Evolutionary conservation across 371 early-diverging fungal genomes (phyloP).

Genomic region (Capillidium heterosporum): DNA sequence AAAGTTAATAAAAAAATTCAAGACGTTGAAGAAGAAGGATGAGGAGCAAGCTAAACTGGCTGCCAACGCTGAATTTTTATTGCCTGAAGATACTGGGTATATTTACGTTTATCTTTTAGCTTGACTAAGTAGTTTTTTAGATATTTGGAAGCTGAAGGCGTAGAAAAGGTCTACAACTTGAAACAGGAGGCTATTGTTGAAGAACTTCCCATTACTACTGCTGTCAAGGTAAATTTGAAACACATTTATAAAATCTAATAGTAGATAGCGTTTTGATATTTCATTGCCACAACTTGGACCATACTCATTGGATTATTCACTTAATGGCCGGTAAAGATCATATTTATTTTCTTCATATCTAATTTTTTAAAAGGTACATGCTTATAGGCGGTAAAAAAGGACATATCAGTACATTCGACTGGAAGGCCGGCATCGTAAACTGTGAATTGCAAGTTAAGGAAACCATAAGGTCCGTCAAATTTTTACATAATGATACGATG

Average conservation of each 20-base stretch:
- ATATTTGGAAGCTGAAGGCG: conserved; percentile 68
- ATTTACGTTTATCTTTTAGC: neutral
- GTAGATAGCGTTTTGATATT: conserved; percentile 50
- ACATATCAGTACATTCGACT: conserved; percentile 84
- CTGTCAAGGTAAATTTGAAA: conserved; percentile 46
- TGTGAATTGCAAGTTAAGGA: conserved; percentile 83
- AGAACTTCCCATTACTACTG: conserved; percentile 60
- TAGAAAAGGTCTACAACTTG: conserved; percentile 77
- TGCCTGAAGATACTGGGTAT: conserved; percentile 49
- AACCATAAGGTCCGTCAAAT: conserved; percentile 77
- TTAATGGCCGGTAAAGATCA: conserved; percentile 51
- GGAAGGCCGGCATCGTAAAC: conserved; percentile 62
- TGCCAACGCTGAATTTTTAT: conserved; percentile 54
- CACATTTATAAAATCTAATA: neutral
- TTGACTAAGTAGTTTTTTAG: conserved; percentile 6
- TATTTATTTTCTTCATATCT: neutral
- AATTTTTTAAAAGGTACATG: conserved; percentile 28
- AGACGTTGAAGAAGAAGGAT: conserved; percentile 32
- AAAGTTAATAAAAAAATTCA: conserved; percentile 37
- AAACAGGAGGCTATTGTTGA: conserved; percentile 57
- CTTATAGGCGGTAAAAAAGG: conserved; percentile 82
- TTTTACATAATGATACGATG: conserved; percentile 92
- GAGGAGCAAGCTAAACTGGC: conserved; percentile 57
- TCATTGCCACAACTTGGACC: conserved; percentile 75
- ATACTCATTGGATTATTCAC: conserved; percentile 73